Evolutionary conservation across 106 monocot species (phyloP), one percentile per base, ranked within the genome.

Genomic region (Ottelia alismoides): DNA sequence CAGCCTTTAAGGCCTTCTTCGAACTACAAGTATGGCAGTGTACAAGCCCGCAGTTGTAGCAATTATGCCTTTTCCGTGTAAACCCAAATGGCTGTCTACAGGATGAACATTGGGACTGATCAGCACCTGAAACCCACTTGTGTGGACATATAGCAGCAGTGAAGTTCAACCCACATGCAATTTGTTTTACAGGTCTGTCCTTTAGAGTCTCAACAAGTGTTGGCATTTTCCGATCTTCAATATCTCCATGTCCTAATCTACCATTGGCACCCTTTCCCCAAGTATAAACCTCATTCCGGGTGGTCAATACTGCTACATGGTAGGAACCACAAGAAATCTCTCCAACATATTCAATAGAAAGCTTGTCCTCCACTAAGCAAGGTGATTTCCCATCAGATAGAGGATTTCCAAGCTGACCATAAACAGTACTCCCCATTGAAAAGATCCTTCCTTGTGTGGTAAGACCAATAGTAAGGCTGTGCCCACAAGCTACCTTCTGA

Each of bases 1-100:
- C 74, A 31, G 87, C 86, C 65, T 72, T 60, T 52, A 83, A 57
- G 58, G 83, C 82, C 60, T 92, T 92, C 30, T 74, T 76, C 22
- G 82, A 79, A 58, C 82, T 86, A 35, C 92, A 92, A 2, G 82
- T 74, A 73, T 92, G 81, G 28, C 86, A 92, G 61, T 76, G 79
- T 21, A 82, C 82, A 66, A 92, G 78, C 25, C 82, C 85, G 71
- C 92, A 92, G 51, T 92, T 82, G 60, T 92, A 86, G 69, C 92
- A 92, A 56, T 82, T 83, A 62, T 82, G 92, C 53, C 70, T 82
- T 74, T 92, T 92, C 45, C 92, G 74, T 49, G 92, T 92, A 71
- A 92, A 92, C 27, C 92, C 86, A 82, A 92, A 92, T 45, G 82
- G 54, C 54, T 86, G 78, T 56, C 86, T 69, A 45, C 92, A 92